phyloP scores from a whole-genome alignment of 345 rosid genomes.

The Dipteronia dyeriana region DNA sequence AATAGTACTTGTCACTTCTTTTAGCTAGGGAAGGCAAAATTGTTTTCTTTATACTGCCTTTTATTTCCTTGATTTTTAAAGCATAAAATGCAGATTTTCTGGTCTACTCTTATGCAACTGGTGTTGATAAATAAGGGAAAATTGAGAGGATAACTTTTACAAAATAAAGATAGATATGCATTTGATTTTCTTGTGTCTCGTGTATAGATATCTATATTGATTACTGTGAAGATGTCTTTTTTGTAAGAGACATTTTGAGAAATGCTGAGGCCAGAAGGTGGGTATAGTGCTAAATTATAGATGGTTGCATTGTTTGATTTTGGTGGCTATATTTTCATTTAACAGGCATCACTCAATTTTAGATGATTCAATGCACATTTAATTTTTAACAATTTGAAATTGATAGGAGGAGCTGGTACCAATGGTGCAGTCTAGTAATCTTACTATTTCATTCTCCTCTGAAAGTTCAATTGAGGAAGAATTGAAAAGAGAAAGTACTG shows the following conservation, averaged over 20 bases:
- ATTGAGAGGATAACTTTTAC: too few relatives aligned
- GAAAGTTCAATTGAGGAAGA: constrained; percentile 99
- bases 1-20: too few relatives aligned
- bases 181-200: too few relatives aligned
- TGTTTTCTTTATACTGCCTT: too few relatives aligned
- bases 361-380: constrained; percentile 4
- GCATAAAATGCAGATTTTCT: too few relatives aligned
- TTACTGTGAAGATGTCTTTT: neutral
- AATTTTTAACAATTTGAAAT: constrained; percentile 15
- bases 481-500: constrained; percentile 93
- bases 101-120: too few relatives aligned
- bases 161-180: too few relatives aligned
- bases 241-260: neutral
- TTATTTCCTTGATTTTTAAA: too few relatives aligned
- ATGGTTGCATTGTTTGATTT: neutral
- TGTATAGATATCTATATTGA: too few relatives aligned
- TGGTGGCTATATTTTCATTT: constrained; percentile 5
- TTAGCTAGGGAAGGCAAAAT: too few relatives aligned
- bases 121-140: too few relatives aligned
- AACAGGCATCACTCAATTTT: neutral
- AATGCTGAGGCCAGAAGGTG: neutral
- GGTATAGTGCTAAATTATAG: neutral
- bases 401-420: constrained; percentile 75
- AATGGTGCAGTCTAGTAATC: constrained; percentile 68
- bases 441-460: constrained; percentile 88